Base-by-base conservation (phyloP, 208 protist species). In the Trypanosoma vivax region DNA sequence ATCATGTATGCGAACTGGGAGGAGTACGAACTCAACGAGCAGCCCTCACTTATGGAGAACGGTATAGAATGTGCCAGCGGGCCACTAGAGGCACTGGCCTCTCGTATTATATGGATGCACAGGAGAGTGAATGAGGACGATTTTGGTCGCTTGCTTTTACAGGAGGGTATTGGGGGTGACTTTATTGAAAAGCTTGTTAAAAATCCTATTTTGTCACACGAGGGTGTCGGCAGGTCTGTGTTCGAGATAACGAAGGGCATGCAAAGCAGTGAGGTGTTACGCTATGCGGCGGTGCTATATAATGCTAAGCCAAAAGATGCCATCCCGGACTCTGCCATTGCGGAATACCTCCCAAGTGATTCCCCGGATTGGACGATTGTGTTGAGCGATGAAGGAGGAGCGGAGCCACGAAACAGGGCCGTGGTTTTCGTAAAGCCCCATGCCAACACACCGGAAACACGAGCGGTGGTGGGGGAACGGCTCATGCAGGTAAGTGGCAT, bases 381-480 rank as follows among this genome's bases (percentile, higher is more conserved):
- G 10, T 46, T 70, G 3, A 60, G 56, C 21, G 69, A 64, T 29
- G 65, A 71, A 33, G 70, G 69, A 37, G 35, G 35, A 10, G 34
- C 24, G 21, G 65, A 42, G 45, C 10, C 16, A 19, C 55, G 65
- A 2, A 84, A 89, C 70, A 58, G 49, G 6, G 81, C 81, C 19
- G 30, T 89, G 11, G 19, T 89, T 16, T 82, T 89, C 51, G 59
- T 89, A 11, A 85, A 89, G 60, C 82, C 82, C 16, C 82, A 90
- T 47, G 80, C 87, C 27, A 73, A 69, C 38, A 65, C 51, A n/a
- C 43, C 66, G 2, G 38, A 52, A 25, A 65, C 71, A 7, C 42
- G 66, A 23, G 39, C 41, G 3, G 23, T 83, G 7, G 51, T 81
- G 1, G 43, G 69, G 13, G 57, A 57, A 28, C 34, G 73, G 33